Percentiles rank a stretch among this genome's conserved stretches.
Evolutionary conservation across 768 basidiomycete genomes (phyloP).

Genomic region (Dendrothele bispora): DNA sequence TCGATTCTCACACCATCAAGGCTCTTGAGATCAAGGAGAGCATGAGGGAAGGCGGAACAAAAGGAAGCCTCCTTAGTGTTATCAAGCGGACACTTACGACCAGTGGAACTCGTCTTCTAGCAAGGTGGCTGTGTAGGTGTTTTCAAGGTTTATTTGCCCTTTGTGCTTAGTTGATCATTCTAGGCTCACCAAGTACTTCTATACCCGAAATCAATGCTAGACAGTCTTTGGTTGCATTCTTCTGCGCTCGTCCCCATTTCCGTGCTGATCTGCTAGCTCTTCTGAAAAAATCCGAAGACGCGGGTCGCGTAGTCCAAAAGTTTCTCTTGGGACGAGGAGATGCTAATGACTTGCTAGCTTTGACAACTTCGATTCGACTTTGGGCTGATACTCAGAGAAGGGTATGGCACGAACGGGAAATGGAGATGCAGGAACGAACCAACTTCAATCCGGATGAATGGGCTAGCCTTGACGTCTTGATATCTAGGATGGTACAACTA

Average conservation of each 20-base stretch:
- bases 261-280: slow-evolving; percentile 59
- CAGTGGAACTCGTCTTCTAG: slow-evolving; percentile 73
- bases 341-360: slow-evolving; percentile 60
- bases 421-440: slow-evolving; percentile 41
- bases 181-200: slow-evolving; percentile 85
- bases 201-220: slow-evolving; percentile 67
- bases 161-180: slow-evolving; percentile 1
- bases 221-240: slow-evolving; percentile 76
- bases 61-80: slow-evolving; percentile 72
- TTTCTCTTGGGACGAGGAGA: slow-evolving; percentile 72
- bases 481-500: slow-evolving; percentile 54
- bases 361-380: slow-evolving; percentile 59
- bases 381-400: slow-evolving; percentile 57
- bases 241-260: slow-evolving; percentile 59
- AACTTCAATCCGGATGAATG: slow-evolving; percentile 42
- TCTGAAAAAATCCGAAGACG: slow-evolving; percentile 65
- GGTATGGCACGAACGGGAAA: slow-evolving; percentile 53
- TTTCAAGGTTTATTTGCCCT: slow-evolving; percentile 41
- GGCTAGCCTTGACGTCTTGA: slow-evolving; percentile 52
- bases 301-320: slow-evolving; percentile 73
- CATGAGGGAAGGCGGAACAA: slow-evolving; percentile 66
- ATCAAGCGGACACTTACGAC: slow-evolving; percentile 77
- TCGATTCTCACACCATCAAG: slow-evolving; percentile 86
- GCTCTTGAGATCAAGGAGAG: slow-evolving; percentile 84
- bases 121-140: slow-evolving; percentile 74